These are phyloP conservation scores for Teratosphaeria destructans DNA, from an alignment of 2,329 filamentous ascomycete species.

Conservation along the genomic window DNA sequence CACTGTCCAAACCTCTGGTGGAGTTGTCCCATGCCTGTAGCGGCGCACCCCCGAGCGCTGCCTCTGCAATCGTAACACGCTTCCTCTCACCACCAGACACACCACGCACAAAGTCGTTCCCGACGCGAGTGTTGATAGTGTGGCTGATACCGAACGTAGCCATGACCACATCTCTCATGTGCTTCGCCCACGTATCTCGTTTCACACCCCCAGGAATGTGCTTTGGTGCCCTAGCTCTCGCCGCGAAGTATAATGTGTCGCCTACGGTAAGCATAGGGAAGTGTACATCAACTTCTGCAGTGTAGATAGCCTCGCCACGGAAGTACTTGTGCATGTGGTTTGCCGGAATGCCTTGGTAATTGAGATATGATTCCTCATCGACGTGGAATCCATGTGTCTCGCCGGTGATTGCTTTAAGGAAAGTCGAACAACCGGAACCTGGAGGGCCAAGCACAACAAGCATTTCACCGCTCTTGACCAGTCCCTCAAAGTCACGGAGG, in stretches of 20 bases:
- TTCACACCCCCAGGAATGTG: slow-evolving; percentile 49
- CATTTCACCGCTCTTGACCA: slow-evolving; percentile 64
- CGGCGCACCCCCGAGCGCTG: slow-evolving; percentile 52
- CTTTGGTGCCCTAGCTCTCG: slow-evolving; percentile 56
- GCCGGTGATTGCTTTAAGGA: slow-evolving; percentile 74
- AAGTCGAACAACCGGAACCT: slow-evolving; percentile 63
- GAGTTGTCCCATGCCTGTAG: slow-evolving; percentile 69
- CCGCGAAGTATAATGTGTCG: slow-evolving; percentile 70
- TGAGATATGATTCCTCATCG: slow-evolving; percentile 60
- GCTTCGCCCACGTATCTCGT: slow-evolving; percentile 46
- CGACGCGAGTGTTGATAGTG: slow-evolving; percentile 61
- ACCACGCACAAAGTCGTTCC: slow-evolving; percentile 65
- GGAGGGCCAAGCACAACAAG: slow-evolving; percentile 64
- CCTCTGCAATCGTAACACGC: slow-evolving; percentile 73
- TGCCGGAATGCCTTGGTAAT: slow-evolving; percentile 68
- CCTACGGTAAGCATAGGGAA: slow-evolving; percentile 69
- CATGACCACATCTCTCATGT: slow-evolving; percentile 63
- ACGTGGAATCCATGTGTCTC: slow-evolving; percentile 72
- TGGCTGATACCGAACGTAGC: slow-evolving; percentile 65
- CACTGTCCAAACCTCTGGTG: slow-evolving; percentile 62
- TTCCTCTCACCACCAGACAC: slow-evolving; percentile 68
- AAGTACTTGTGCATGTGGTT: slow-evolving; percentile 68
- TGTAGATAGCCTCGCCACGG: slow-evolving; percentile 79
- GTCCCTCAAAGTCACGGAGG: slow-evolving; percentile 55
- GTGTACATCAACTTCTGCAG: slow-evolving; percentile 72